Conservation (phyloP, 2,329 filamentous ascomycete species). For the Colletotrichum incanum region DNA sequence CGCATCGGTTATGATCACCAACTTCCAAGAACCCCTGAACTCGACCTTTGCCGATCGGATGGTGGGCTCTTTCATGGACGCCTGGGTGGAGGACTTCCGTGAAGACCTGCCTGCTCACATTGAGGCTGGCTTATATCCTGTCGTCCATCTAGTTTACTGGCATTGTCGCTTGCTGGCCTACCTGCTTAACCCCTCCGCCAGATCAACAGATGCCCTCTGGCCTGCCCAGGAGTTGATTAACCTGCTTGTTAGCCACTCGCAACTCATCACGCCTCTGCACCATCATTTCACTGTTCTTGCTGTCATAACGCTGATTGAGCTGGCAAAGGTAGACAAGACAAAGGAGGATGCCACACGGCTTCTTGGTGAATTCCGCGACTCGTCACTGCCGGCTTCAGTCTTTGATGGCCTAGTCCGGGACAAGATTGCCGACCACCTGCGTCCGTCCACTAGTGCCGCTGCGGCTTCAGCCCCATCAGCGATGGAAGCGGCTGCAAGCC, state of each 20-base stretch:
- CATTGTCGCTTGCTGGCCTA: conserved; percentile 77
- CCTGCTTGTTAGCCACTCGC: conserved; percentile 70
- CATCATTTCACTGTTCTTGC: conserved; percentile 77
- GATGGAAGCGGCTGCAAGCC: conserved; percentile 62
- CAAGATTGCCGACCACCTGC: conserved; percentile 62
- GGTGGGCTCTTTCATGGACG: conserved; percentile 66
- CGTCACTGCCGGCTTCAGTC: conserved; percentile 61
- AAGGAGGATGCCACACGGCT: conserved; percentile 71
- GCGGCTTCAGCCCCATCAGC: conserved; percentile 53
- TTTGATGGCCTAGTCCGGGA: conserved; percentile 71
- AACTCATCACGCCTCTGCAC: conserved; percentile 74
- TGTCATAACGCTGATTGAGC: conserved; percentile 73
- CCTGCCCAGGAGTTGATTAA: conserved; percentile 72
- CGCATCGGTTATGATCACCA: conserved; percentile 56
- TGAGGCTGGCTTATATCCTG: conserved; percentile 65
- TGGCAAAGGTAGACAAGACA: conserved; percentile 69
- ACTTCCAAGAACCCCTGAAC: conserved; percentile 36
- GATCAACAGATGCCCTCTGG: conserved; percentile 72
- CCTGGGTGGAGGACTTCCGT: conserved; percentile 76
- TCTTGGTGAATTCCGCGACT: conserved; percentile 70
- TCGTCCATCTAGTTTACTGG: conserved; percentile 80
- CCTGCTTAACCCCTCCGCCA: conserved; percentile 70
- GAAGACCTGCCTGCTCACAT: conserved; percentile 74
- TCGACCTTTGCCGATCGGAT: conserved; percentile 47
- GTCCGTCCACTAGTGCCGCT: conserved; percentile 48